Evolutionary conservation across 805 yeast genomes (phyloP), one percentile per base, ranked within the genome.

Genomic region (Cephaloascus fragrans): DNA sequence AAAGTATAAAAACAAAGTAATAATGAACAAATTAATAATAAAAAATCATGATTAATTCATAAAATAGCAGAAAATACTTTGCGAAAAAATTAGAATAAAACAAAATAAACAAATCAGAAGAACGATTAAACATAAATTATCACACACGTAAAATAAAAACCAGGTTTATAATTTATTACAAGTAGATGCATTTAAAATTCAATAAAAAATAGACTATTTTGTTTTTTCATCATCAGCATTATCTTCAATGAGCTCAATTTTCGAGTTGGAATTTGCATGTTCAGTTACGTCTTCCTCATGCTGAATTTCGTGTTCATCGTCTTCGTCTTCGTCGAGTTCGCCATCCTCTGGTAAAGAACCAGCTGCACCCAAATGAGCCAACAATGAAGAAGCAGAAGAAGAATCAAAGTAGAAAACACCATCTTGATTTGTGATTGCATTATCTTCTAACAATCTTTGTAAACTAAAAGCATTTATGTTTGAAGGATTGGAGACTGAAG

Each of bases 381-480:
- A 62, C 49, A 79, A 71, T n/a, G 80, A 75, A 42, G 76, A 75
- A 18, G 83, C 73, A 9, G 80, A 69, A 29, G 80, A 62, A 5
- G 78, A 77, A 50, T 78, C 82, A 46, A 79, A 67, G 53, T 77
- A 79, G 38, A 79, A 73, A 19, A 79, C 80, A 34, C 83, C 83
- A 51, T 78, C 75, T 45, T 74, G 75, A 41, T 75, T 74, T 36
- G 77, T 69, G 41, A 73, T 64, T 37, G 71, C 73, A 43, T 73
- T 71, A 38, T 64, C 59, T 36, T 69, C 64, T 47, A 66, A 61
- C 44, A 67, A 58, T 45, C 62, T 62, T 50, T 66, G 71, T 41
- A 67, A 62, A 16, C 70, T 63, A 33, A 66, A 61, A 39, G 28
- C 10, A 23, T 15, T 36, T n/a, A 28, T 35, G 20, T 14, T 38